Evolutionary conservation across 306 rosid genomes (phyloP), one percentile per base, ranked within the genome.

Genomic region (Pyrus betulifolia): DNA sequence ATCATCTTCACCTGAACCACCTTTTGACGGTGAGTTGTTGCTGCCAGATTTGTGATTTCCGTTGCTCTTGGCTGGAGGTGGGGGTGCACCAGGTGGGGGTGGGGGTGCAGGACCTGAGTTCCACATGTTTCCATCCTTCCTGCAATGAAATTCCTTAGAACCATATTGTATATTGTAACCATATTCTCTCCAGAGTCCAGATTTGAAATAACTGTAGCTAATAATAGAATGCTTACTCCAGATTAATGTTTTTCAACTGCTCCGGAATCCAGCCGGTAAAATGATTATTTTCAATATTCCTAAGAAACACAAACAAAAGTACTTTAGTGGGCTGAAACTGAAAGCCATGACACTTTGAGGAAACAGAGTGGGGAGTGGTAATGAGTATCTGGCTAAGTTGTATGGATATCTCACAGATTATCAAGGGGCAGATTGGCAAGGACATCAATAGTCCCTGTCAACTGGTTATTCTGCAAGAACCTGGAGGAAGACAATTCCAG

Each of bases 1-100:
- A 1, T 67, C 92, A 74, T 85, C 82, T 1, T 67, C 92, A 74
- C 86, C 82, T 23, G 76, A 44, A 73, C 73, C 84, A 77, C 40
- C 76, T 72, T 74, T 83, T 69, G 94, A 84, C 15, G 92, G 74
- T 72, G 80, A 49, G 75, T 72, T 68, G 59, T 74, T 81, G 69
- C 81, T 84, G 33, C 88, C 89, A 66, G 96, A 79, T 28, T 82
- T 84, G 85, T 77, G 96, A 79, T 75, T 80, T 71, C 83, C 88
- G 44, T 73, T 83, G 72, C 70, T 57, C 77, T 69, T 69, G 60
- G 82, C 61, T 69, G 97, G 93, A 71, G 97, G 96, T 69, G 97
- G 93, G 69, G 97, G 96, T 13, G 98, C 89, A 57, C 98, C 97
- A 51, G 99, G 99, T 55, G 99, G 98, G 66, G 98, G 96, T 66